Base-by-base conservation (phyloP, 495 filamentous ascomycete species). In the Staphylotrichum longicolle region DNA sequence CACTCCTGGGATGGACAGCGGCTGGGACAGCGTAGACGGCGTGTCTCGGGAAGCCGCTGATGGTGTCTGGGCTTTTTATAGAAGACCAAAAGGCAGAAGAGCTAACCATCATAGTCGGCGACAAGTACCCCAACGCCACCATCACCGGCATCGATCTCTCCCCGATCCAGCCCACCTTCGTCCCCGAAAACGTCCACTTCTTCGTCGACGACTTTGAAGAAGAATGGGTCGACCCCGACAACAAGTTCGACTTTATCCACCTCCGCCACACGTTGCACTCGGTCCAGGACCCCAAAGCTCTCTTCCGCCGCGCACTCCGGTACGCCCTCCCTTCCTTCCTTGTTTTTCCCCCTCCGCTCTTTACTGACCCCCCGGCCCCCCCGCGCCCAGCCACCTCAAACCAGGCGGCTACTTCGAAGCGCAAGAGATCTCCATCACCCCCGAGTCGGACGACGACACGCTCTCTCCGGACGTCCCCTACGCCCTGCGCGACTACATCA, bases 101-200 rank as follows among this genome's bases (percentile, higher is more conserved):
- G 51, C 68, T 68, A 55, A 68, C 59, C 48, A 1, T 35, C 14
- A 41, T 50, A 76, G 74, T 78, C 40, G 75, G 66, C 60, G 74
- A 76, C 61, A 71, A 63, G 48, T 77, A 74, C 61, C 86, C 85
- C 0, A 48, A 72, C 30, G 74, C 81, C 3, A 74, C 79, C 27
- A 77, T 89, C 33, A 70, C 84, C 42, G 88, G 88, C 32, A 81
- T 87, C 27, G 88, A 91, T 66, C 77, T 91, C 14, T 86, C 83
- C 10, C 80, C 83, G 3, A 87, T 87, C 55, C 85, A 87, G 57
- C 84, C 85, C 2, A 66, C 65, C 51, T 80, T 80, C 67, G 78
- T 85, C 0, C 83, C 83, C 4, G 75, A 83, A 7, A 87, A 86
- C 61, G 77, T 82, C 50, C 76, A 77, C 45, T 88, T 88, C 66